Percentiles rank a stretch among this genome's conserved stretches.
Evolutionary conservation across 352 stramenopile species (phyloP).

Genomic region (Thraustochytrium striatum): DNA sequence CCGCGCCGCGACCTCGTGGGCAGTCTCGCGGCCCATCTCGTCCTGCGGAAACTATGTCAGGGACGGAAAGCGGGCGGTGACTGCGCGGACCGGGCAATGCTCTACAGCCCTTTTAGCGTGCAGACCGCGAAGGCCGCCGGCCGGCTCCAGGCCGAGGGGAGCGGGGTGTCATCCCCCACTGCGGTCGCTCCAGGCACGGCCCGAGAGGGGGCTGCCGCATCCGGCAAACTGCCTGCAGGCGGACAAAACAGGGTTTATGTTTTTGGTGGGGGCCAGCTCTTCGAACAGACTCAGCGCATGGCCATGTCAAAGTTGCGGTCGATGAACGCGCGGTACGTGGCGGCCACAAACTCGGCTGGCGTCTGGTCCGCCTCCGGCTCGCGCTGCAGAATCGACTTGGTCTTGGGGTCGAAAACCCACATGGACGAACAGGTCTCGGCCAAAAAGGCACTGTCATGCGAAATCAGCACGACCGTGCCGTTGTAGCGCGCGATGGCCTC

Average conservation of each 20-base stretch:
- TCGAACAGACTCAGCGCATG: not conserved
- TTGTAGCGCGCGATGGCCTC: conserved; percentile 90
- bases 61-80: too few species aligned
- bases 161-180: too few species aligned
- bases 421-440: conserved; percentile 1
- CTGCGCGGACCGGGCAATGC: too few species aligned
- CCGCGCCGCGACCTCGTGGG: too few species aligned
- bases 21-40: too few species aligned
- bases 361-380: not conserved
- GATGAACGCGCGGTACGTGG: not conserved
- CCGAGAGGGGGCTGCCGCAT: not conserved
- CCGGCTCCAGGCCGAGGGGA: too few species aligned
- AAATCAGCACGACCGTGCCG: conserved; percentile 88
- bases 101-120: too few species aligned
- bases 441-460: conserved; percentile 48
- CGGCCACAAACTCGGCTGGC: not conserved
- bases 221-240: not conserved
- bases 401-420: conserved; percentile 40
- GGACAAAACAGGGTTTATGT: not conserved
- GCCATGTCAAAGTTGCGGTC: conserved; percentile 4
- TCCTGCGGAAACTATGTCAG: too few species aligned
- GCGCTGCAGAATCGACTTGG: not conserved
- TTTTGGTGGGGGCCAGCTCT: not conserved
- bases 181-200: too few species aligned
- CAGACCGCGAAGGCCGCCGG: too few species aligned